Evolutionary conservation across 805 yeast genomes (phyloP), one percentile per base, ranked within the genome.

Genomic region (Brettanomyces custersianus): DNA sequence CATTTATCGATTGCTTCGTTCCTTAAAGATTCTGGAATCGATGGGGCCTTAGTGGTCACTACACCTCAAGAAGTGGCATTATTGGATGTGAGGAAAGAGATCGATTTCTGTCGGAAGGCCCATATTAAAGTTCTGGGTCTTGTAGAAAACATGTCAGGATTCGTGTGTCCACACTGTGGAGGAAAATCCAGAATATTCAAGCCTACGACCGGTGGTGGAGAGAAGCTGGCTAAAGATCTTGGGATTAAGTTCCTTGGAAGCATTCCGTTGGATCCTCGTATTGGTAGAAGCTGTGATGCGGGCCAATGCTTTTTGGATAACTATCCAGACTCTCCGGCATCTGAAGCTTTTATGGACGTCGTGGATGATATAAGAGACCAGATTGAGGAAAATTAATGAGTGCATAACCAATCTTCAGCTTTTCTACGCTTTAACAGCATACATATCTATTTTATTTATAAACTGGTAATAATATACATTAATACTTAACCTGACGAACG

Each of bases 11-110:
- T 92, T 22, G 84, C 88, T 22, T 78, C 83, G 35, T 88, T 84
- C 52, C 64, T 92, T 71, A 82, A 84, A 49, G 95, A 85, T 24
- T 76, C 81, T 4, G 96, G 96, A 0, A 77, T 92, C 2, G 96
- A 90, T 54, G 99, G 99, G 1, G 98, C 98, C 0, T 65, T 92
- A 21, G 71, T 92, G 3, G 92, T 92, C 24, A 90, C 98, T 0
- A 92, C 98, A 0, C 98, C 99, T 0, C 99, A 92, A 59, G 99
- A 92, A 56, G 97, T 90, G 16, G 94, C 98, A 0, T 62, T 92
- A 28, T 61, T 92, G 31, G 99, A 92, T 53, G 99, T 92, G 4
- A 66, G 99, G 38, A 92, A 92, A 58, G 98, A 92, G 53, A 84
- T 92, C 16, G 94, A 90, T 54, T 92, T 92, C 50, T 92, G 98